Conservation (phyloP, 2,329 filamentous ascomycete genomes). For the Pyrenochaeta sp. region DNA sequence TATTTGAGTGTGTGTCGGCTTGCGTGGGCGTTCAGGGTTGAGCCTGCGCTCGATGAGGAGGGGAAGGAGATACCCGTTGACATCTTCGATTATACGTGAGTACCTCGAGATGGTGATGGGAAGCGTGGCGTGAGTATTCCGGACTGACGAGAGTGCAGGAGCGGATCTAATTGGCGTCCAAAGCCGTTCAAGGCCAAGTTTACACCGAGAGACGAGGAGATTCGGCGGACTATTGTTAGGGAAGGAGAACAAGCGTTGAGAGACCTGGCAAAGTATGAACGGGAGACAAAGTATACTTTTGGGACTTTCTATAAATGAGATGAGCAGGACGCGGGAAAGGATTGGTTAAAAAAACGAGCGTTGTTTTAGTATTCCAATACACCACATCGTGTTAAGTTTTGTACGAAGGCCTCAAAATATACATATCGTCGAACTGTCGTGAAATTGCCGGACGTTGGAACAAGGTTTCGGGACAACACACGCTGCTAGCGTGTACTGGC, state of each 20-base stretch:
- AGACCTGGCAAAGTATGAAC: constrained; percentile 61
- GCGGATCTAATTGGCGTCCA: constrained; percentile 67
- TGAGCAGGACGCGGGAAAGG: too few relatives aligned
- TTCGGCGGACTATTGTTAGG: constrained; percentile 59
- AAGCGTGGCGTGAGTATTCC: too few relatives aligned
- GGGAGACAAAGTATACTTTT: constrained; percentile 65
- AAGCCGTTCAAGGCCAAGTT: constrained; percentile 64
- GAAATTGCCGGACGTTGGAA: too few relatives aligned
- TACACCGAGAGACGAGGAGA: constrained; percentile 57
- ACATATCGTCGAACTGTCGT: too few relatives aligned
- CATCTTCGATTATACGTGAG: constrained; percentile 64
- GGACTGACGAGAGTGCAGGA: constrained; percentile 43
- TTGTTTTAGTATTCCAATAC: too few relatives aligned
- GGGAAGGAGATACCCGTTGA: constrained; percentile 62
- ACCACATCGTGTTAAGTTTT: too few relatives aligned
- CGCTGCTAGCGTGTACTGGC: too few relatives aligned
- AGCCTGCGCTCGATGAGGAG: constrained; percentile 48
- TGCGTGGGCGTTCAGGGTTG: constrained; percentile 65
- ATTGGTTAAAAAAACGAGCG: too few relatives aligned
- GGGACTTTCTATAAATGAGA: constrained; percentile 43
- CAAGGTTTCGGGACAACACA: too few relatives aligned
- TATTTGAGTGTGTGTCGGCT: constrained; percentile 65
- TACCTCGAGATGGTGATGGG: too few relatives aligned
- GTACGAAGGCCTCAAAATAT: too few relatives aligned
- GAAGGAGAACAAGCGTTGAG: constrained; percentile 62